These are phyloP conservation scores for Claviceps spartinae DNA, from an alignment of 2,329 filamentous ascomycete species.

Conservation along the genomic window DNA sequence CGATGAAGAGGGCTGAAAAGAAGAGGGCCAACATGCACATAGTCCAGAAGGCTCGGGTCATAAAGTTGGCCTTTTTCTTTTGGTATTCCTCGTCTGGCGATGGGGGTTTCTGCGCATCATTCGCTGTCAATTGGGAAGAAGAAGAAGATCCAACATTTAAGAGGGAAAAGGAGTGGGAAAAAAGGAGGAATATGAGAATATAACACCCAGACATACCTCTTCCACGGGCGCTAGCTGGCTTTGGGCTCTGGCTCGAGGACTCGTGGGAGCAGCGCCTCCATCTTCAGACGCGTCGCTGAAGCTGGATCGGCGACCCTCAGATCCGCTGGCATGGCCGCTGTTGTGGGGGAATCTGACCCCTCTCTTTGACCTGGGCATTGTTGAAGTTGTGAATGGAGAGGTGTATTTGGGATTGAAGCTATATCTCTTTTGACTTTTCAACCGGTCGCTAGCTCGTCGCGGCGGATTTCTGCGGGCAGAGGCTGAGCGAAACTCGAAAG, in stretches of 20 bases:
- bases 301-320: slow-evolving; percentile 50
- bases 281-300: slow-evolving; percentile 57
- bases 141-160: no score
- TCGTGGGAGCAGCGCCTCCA: slow-evolving; percentile 23
- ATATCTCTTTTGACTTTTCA: background rate
- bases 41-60: slow-evolving; percentile 93
- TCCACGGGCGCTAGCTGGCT: slow-evolving; percentile 20
- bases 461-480: background rate
- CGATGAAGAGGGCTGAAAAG: slow-evolving; percentile 84
- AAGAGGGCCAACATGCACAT: slow-evolving; percentile 94
- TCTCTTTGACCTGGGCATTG: slow-evolving; percentile 28
- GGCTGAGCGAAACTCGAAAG: background rate
- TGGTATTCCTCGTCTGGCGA: slow-evolving; percentile 58
- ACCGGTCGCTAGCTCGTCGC: background rate
- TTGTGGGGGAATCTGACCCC: slow-evolving; percentile 41
- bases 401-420: background rate
- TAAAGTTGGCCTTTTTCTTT: slow-evolving; percentile 98
- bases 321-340: slow-evolving; percentile 27
- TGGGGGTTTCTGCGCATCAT: slow-evolving; percentile 25
- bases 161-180: background rate
- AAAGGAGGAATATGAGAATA: background rate
- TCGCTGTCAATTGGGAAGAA: background rate
- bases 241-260: slow-evolving; percentile 14
- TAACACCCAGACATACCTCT: slow-evolving; percentile 16
- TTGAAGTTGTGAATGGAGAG: background rate